Conservation (phyloP, 2,329 filamentous ascomycete genomes). For the Alternaria sp. region DNA sequence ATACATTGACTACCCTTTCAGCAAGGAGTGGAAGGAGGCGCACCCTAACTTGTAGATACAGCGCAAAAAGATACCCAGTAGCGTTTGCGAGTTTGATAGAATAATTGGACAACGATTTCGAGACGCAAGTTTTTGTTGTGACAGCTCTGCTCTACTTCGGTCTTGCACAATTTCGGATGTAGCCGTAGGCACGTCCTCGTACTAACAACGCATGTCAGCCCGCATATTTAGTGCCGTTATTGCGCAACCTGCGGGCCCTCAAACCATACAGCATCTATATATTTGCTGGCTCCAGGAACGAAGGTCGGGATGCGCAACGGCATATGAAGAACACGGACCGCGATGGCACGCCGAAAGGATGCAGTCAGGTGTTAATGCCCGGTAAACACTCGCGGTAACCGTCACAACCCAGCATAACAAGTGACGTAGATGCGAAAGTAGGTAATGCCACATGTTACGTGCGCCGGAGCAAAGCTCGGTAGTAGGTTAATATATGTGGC, state of each 20-base stretch:
- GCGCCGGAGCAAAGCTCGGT: not conserved
- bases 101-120: not conserved
- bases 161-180: not conserved
- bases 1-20: conserved; percentile 50
- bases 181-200: not conserved
- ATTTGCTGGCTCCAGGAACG: not conserved
- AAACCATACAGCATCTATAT: not conserved
- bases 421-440: not conserved
- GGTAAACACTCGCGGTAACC: not conserved
- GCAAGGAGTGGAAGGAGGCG: conserved; percentile 24
- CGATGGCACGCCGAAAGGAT: not conserved
- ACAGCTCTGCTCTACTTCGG: not conserved
- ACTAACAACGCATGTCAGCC: not conserved
- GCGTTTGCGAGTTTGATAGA: not conserved
- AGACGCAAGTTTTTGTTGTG: not conserved
- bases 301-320: not conserved
- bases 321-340: not conserved
- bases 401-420: not conserved
- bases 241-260: not conserved
- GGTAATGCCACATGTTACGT: not conserved
- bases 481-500: conserved; percentile 6
- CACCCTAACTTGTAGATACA: not conserved
- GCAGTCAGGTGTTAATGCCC: not conserved
- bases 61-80: not conserved
- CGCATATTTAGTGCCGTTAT: not conserved